Evolutionary conservation across 1,284 basidiomycete genomes (phyloP).

Genomic region (Marasmius oreades): DNA sequence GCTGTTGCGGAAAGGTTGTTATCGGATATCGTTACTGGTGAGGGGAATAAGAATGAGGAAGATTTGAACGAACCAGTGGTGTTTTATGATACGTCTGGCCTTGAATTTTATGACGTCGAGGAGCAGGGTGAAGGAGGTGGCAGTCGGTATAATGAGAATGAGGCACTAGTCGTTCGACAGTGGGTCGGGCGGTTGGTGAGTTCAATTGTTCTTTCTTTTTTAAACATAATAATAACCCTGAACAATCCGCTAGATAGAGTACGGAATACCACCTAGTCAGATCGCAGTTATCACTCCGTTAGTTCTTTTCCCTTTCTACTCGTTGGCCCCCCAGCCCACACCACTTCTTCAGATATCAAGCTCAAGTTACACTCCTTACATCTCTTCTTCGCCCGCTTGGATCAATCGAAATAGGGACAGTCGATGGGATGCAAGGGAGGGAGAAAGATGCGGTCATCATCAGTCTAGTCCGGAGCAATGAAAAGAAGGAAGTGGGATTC

Average conservation of each 20-base stretch:
- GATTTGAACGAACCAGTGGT: slow-evolving; percentile 76
- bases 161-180: slow-evolving; percentile 77
- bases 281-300: slow-evolving; percentile 92
- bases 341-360: slow-evolving; percentile 67
- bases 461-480: slow-evolving; percentile 85
- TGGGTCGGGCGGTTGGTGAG: slow-evolving; percentile 81
- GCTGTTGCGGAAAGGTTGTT: slow-evolving; percentile 75
- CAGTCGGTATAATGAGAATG: slow-evolving; percentile 91
- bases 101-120: slow-evolving; percentile 83
- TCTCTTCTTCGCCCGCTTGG: slow-evolving; percentile 66
- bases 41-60: slow-evolving; percentile 74
- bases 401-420: slow-evolving; percentile 85
- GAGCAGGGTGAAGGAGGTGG: slow-evolving; percentile 48
- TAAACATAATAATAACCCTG: slow-evolving; percentile 1
- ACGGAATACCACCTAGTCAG: slow-evolving; percentile 69
- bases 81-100: slow-evolving; percentile 93
- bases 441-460: slow-evolving; percentile 91
- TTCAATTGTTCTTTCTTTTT: slow-evolving; percentile 12
- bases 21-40: too few species aligned
- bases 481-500: slow-evolving; percentile 88
- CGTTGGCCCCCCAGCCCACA: slow-evolving; percentile 3
- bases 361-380: slow-evolving; percentile 83
- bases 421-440: slow-evolving; percentile 92
- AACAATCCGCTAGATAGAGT: slow-evolving; percentile 46
- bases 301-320: slow-evolving; percentile 19